Evolutionary conservation across 371 early-diverging fungal genomes (phyloP).

Genomic region (Capillidium heterosporum): DNA sequence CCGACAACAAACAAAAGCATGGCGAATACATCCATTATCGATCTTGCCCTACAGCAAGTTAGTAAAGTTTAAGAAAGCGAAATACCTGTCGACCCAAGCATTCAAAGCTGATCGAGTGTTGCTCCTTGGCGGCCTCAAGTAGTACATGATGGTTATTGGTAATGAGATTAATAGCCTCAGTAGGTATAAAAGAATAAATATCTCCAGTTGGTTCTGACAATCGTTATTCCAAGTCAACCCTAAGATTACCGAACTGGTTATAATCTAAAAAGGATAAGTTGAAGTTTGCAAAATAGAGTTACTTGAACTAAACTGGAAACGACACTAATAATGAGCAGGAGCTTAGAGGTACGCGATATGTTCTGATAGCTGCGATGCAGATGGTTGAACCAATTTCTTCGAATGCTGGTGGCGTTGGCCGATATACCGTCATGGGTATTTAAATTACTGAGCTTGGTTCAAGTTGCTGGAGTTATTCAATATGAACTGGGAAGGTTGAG

Average conservation of each 20-base stretch:
- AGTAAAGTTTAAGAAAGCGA: background rate
- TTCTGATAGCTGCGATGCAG: background rate
- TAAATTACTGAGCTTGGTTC: background rate
- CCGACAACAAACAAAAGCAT: conserved; percentile 34
- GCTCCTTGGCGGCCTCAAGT: conserved; percentile 10
- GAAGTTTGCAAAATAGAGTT: background rate
- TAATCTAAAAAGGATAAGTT: conserved; percentile 7
- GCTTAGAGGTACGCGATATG: conserved; percentile 4
- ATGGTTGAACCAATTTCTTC: conserved; percentile 5
- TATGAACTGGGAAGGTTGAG: background rate
- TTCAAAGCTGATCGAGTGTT: background rate
- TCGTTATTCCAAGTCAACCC: background rate
- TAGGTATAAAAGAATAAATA: conserved; percentile 16
- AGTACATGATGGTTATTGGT: conserved; percentile 8
- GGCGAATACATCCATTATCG: conserved; percentile 2
- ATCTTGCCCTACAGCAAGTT: background rate
- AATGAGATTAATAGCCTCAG: conserved; percentile 12
- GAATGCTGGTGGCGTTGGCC: background rate
- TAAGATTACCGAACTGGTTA: conserved; percentile 6
- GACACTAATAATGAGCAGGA: conserved; percentile 1
- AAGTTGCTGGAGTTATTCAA: background rate
- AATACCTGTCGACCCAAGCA: conserved; percentile 4
- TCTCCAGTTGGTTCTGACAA: conserved; percentile 12
- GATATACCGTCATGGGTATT: background rate
- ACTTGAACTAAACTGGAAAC: conserved; percentile 1